These are phyloP conservation scores for Gliomastix tumulicola DNA, from an alignment of 2,329 filamentous ascomycete species.

Conservation along the genomic window DNA sequence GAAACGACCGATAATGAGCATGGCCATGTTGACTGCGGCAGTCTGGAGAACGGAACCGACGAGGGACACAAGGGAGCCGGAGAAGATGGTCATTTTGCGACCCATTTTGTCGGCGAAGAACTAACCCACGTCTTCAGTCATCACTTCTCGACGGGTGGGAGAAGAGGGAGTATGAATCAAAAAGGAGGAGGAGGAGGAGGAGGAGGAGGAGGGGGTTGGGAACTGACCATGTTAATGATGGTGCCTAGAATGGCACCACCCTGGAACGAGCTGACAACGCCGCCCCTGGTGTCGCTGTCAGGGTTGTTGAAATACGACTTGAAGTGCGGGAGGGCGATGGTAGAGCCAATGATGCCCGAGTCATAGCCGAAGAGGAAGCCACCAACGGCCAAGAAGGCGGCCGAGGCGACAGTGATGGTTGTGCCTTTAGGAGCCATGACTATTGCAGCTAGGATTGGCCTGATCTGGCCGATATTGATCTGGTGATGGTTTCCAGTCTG, in stretches of 20 bases:
- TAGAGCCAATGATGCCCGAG: conserved; percentile 33
- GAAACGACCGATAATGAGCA: conserved; percentile 41
- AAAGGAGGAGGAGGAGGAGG: too few species aligned
- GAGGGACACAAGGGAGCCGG: conserved; percentile 17
- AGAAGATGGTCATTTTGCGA: conserved; percentile 13
- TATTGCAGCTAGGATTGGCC: too few species aligned
- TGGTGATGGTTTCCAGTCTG: too few species aligned
- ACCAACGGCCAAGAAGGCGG: conserved; percentile 15
- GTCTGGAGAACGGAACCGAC: conserved; percentile 21
- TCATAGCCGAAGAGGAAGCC: conserved; percentile 36
- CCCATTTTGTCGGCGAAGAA: neutral
- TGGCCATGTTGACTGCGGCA: conserved; percentile 20
- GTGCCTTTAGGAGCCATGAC: too few species aligned
- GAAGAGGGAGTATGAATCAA: too few species aligned
- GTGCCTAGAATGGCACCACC: conserved; percentile 6
- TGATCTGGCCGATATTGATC: too few species aligned
- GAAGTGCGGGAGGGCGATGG: conserved; percentile 15
- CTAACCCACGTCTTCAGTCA: too few species aligned
- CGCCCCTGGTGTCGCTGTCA: conserved; percentile 12
- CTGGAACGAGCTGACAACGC: conserved; percentile 16
- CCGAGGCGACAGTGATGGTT: too few species aligned
- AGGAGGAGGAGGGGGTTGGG: too few species aligned
- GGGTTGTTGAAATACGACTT: conserved; percentile 35
- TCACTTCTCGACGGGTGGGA: too few species aligned
- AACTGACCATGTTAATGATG: neutral